Conservation (phyloP, 257 asterid species). For the Agastache rugosa region DNA sequence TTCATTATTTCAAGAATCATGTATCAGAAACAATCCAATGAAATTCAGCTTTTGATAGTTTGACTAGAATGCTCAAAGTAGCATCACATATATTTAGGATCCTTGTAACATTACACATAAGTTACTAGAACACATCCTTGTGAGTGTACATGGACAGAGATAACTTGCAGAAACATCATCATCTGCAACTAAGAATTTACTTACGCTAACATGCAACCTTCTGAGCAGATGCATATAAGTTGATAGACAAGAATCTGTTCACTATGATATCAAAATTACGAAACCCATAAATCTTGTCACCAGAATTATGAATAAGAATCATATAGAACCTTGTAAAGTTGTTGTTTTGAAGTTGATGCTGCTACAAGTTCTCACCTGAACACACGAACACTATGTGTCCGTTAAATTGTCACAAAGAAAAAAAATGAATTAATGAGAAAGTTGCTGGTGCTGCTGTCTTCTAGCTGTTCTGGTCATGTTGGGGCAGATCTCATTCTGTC, state of each 20-base stretch:
- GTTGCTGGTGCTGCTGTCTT: no score
- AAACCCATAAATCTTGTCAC: not conserved
- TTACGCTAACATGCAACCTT: constrained; percentile 4
- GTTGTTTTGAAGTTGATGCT: no score
- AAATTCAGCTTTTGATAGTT: no score
- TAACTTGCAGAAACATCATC: not conserved
- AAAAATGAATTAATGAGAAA: no score
- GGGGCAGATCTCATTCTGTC: no score
- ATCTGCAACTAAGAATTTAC: constrained; percentile 1
- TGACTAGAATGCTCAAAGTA: no score
- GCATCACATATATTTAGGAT: not conserved
- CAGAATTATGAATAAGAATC: constrained; percentile 7
- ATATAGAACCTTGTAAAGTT: not conserved
- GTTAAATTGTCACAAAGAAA: no score
- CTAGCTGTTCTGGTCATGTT: no score
- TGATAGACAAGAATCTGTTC: not conserved
- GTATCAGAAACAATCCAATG: no score
- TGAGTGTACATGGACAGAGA: not conserved
- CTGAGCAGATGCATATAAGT: not conserved
- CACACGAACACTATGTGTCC: no score
- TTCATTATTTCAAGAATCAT: no score
- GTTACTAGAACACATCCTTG: not conserved
- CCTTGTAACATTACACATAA: not conserved
- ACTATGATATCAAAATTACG: not conserved
- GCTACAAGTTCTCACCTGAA: no score